A percentile compares a stretch with the other conserved stretches of the same genome.
Evolutionary conservation across 202 grass and related monocot species (phyloP).

Genomic region (Panicum virgatum): DNA sequence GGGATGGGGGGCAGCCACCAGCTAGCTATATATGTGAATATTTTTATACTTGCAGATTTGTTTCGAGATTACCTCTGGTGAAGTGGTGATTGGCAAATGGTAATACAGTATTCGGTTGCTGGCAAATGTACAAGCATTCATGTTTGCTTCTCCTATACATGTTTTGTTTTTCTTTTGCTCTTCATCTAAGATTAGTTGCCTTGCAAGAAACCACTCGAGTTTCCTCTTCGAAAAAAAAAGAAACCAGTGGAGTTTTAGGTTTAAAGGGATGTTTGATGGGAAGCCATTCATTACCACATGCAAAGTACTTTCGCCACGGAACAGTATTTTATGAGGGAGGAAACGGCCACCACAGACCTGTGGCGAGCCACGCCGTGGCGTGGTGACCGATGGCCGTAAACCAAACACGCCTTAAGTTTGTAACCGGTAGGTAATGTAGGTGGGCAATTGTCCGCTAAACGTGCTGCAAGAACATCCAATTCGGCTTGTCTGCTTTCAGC

Average conservation of each 20-base stretch:
- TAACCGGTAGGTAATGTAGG: background rate
- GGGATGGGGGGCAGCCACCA: constrained; percentile 7
- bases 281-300: no score
- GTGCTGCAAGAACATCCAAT: background rate
- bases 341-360: no score
- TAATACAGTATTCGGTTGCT: constrained; percentile 44
- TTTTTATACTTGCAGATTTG: constrained; percentile 40
- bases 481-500: no score
- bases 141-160: background rate
- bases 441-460: background rate
- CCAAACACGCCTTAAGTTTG: no score
- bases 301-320: no score
- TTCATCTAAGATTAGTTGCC: background rate
- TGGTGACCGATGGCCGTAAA: no score
- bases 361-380: no score
- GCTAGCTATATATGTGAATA: constrained; percentile 50
- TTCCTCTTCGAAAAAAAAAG: no score
- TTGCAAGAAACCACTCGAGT: constrained; percentile 27
- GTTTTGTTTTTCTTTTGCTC: background rate
- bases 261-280: no score
- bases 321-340: no score
- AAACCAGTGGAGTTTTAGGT: background rate
- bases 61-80: constrained; percentile 53
- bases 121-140: constrained; percentile 22
- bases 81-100: constrained; percentile 54